Evolutionary conservation across 768 basidiomycete genomes (phyloP).

Genomic region (Tulasnella sp.): DNA sequence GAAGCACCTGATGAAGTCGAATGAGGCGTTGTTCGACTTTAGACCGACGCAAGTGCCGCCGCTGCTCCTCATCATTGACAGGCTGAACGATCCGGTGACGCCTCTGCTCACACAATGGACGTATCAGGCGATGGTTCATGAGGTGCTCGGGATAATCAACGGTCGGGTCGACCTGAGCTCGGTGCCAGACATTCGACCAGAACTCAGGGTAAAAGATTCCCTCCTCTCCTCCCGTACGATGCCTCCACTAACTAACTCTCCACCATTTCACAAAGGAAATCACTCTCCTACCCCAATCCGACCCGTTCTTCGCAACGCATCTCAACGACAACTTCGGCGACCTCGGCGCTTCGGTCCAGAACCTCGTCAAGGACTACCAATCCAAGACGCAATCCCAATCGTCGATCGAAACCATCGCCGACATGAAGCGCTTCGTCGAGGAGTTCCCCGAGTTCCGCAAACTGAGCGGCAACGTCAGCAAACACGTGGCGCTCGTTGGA

Average conservation of each 20-base stretch:
- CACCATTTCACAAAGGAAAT: conserved; percentile 66
- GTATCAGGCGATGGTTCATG: conserved; percentile 99
- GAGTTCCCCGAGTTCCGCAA: conserved; percentile 98
- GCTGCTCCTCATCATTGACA: conserved; percentile 84
- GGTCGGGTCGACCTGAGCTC: conserved; percentile 81
- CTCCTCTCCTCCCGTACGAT: neutral
- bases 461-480: conserved; percentile 96
- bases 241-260: neutral
- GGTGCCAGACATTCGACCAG: conserved; percentile 82
- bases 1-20: conserved; percentile 74
- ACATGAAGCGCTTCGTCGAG: conserved; percentile 98
- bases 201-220: conserved; percentile 62
- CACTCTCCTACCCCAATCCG: conserved; percentile 83
- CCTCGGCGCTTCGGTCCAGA: conserved; percentile 83
- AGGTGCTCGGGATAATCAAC: conserved; percentile 87
- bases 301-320: conserved; percentile 90
- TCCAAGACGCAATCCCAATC: conserved; percentile 68
- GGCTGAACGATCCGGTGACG: conserved; percentile 95
- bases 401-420: conserved; percentile 86
- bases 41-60: conserved; percentile 84
- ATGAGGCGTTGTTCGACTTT: conserved; percentile 87
- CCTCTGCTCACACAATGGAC: conserved; percentile 98
- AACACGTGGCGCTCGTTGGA: conserved; percentile 95
- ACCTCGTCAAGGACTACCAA: conserved; percentile 93
- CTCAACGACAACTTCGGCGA: conserved; percentile 94